A percentile compares a stretch with the other conserved stretches of the same genome.
These are phyloP conservation scores for Vicia sativa DNA, from an alignment of 306 rosid genomes.

Conservation along the genomic window DNA sequence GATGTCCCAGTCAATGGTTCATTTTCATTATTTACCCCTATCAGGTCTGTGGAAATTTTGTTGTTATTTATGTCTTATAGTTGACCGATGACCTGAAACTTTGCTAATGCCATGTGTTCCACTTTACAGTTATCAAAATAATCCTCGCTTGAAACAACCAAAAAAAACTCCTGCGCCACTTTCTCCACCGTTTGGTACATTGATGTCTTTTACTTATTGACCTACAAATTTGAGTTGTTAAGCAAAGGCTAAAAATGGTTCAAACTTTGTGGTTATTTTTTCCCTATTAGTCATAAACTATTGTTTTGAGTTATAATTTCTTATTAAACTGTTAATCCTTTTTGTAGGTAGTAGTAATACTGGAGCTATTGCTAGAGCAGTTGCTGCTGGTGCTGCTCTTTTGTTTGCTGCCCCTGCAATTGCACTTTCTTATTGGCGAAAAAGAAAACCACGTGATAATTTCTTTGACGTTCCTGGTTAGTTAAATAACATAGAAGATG, in stretches of 20 bases:
- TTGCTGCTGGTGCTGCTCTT: constrained; percentile 95
- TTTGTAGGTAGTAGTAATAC: constrained; percentile 64
- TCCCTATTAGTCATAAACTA: background rate
- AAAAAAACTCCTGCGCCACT: constrained; percentile 43
- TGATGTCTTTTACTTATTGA: constrained; percentile 10
- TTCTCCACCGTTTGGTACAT: constrained; percentile 53
- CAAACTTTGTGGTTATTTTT: background rate
- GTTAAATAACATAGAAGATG: constrained; percentile 41
- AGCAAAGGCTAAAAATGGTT: background rate
- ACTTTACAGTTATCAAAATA: constrained; percentile 68
- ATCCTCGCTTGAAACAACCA: constrained; percentile 39
- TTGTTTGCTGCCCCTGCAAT: constrained; percentile 95
- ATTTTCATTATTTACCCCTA: constrained; percentile 85
- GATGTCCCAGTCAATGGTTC: constrained; percentile 75
- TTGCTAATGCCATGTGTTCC: constrained; percentile 36
- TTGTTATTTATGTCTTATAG: constrained; percentile 16
- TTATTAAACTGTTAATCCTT: constrained; percentile 24
- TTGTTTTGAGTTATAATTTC: constrained; percentile 25
- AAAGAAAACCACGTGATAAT: constrained; percentile 74
- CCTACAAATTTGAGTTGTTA: constrained; percentile 8
- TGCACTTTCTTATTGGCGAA: constrained; percentile 86
- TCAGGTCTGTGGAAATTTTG: constrained; percentile 62
- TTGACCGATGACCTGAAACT: constrained; percentile 26
- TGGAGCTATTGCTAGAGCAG: constrained; percentile 99
- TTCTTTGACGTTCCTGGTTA: constrained; percentile 98